Evolutionary conservation across 441 rosid species (phyloP).

Genomic region (Erodium moschatum): DNA sequence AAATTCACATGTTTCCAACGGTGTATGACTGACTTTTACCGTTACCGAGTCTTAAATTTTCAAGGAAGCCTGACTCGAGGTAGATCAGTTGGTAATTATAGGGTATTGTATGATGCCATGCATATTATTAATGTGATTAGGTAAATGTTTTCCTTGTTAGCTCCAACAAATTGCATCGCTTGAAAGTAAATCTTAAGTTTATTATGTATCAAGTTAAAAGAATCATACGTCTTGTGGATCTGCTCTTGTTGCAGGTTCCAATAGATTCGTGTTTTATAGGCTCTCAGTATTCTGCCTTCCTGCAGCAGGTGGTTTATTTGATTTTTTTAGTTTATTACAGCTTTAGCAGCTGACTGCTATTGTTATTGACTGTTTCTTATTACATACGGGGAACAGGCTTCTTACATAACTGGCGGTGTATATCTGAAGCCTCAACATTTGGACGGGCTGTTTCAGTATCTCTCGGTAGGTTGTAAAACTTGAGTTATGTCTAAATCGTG

Average conservation of each 20-base stretch:
- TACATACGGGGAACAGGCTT: conserved; percentile 51
- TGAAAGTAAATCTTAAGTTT: neutral
- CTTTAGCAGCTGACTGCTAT: conserved; percentile 12
- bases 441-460: conserved; percentile 82
- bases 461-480: conserved; percentile 42
- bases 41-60: neutral
- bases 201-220: neutral
- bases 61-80: neutral
- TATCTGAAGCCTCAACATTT: conserved; percentile 78
- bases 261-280: conserved; percentile 88
- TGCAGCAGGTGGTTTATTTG: conserved; percentile 65
- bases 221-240: neutral
- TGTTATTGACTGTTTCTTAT: conserved; percentile 20
- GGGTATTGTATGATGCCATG: neutral
- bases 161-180: neutral
- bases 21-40: neutral
- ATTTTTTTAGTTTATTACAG: neutral
- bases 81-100: neutral
- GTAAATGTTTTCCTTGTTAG: conserved; percentile 1
- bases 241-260: conserved; percentile 54
- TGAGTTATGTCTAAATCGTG: neutral
- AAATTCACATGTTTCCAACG: conserved; percentile 4
- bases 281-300: conserved; percentile 74
- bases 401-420: conserved; percentile 82
- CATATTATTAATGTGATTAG: neutral